These are phyloP conservation scores for Aspergillus pseudoglaucus DNA, from an alignment of 2,329 filamentous ascomycete species.

Conservation along the genomic window DNA sequence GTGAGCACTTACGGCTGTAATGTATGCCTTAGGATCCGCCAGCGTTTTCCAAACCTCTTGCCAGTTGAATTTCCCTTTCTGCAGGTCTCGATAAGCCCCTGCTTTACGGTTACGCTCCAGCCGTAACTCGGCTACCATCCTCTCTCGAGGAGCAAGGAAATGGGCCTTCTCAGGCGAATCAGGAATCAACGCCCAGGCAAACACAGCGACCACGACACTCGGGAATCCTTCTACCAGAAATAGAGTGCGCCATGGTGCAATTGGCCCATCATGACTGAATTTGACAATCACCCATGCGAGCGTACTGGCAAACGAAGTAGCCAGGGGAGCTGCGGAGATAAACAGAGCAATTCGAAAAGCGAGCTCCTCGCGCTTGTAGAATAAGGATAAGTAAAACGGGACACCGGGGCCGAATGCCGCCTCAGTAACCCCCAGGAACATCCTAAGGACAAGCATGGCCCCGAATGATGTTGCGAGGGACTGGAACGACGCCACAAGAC, in stretches of 20 bases:
- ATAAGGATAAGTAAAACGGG: conserved; percentile 59
- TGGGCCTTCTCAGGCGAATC: conserved; percentile 63
- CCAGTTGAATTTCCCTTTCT: conserved; percentile 42
- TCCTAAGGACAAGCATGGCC: conserved; percentile 43
- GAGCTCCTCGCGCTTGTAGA: conserved; percentile 62
- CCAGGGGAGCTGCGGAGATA: conserved; percentile 64
- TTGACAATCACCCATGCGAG: conserved; percentile 71
- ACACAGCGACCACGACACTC: conserved; percentile 65
- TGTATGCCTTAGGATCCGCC: conserved; percentile 62
- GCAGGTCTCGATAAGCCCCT: conserved; percentile 21
- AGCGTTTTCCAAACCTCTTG: conserved; percentile 55
- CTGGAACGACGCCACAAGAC: conserved; percentile 69
- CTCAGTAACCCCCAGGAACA: conserved; percentile 50
- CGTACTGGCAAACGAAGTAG: conserved; percentile 64
- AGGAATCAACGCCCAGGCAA: conserved; percentile 69
- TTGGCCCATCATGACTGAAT: conserved; percentile 57
- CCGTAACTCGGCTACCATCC: conserved; percentile 64
- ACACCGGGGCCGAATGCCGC: conserved; percentile 59
- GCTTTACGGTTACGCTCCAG: conserved; percentile 49
- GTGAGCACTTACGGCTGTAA: conserved; percentile 53
- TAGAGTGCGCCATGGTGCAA: conserved; percentile 78
- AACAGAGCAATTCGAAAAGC: conserved; percentile 82
- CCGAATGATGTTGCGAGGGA: conserved; percentile 57
- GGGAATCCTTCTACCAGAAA: conserved; percentile 84
- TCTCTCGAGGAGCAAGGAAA: conserved; percentile 58